Evolutionary conservation across 2,329 filamentous ascomycete species (phyloP).

Genomic region (Westerdykella sp.): DNA sequence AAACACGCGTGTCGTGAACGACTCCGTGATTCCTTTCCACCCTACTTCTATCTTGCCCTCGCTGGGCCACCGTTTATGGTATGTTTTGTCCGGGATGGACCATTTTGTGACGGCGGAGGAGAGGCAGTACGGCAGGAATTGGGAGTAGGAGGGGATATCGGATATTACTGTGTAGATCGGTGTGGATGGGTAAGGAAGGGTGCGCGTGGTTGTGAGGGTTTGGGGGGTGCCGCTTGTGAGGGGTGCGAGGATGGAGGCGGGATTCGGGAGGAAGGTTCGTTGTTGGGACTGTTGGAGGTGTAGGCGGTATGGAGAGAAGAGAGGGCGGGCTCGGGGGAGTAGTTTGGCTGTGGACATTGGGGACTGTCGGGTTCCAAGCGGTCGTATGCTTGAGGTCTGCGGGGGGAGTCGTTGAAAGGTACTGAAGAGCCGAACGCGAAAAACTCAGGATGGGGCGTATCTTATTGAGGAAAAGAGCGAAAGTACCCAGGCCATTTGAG

Average conservation of each 20-base stretch:
- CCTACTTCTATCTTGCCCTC: conserved; percentile 76
- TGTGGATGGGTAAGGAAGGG: conserved; percentile 64
- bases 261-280: conserved; percentile 42
- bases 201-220: conserved; percentile 65
- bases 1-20: conserved; percentile 71
- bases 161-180: conserved; percentile 80
- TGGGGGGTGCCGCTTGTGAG: conserved; percentile 43
- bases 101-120: conserved; percentile 70
- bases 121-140: conserved; percentile 89
- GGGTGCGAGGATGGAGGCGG: conserved; percentile 43
- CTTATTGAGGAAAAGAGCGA: too few relatives aligned
- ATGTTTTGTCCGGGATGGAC: conserved; percentile 49
- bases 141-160: conserved; percentile 72
- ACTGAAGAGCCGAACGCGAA: too few relatives aligned
- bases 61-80: conserved; percentile 57
- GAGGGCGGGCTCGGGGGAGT: conserved; percentile 41
- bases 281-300: conserved; percentile 16
- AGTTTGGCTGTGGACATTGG: conserved; percentile 21
- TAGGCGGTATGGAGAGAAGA: conserved; percentile 5
- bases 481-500: too few relatives aligned
- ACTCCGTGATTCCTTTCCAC: conserved; percentile 77
- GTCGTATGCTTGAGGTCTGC: too few relatives aligned
- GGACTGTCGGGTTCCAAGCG: neutral
- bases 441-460: too few relatives aligned
- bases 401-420: too few relatives aligned